These are phyloP conservation scores for Orbilia oligospora DNA, from an alignment of 2,329 filamentous ascomycete genomes.

Conservation along the genomic window DNA sequence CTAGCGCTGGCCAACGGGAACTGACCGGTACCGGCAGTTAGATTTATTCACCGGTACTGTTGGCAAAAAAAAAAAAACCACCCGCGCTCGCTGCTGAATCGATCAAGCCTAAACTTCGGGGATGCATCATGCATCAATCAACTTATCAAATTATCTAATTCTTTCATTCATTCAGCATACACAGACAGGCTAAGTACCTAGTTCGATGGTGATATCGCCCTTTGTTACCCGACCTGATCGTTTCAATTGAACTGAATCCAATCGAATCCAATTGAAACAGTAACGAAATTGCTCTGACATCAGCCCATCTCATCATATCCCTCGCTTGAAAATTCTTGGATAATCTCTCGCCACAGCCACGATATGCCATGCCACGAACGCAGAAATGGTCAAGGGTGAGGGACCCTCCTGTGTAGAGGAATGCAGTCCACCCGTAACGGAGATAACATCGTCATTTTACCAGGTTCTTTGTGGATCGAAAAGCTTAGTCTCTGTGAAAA, in stretches of 20 bases:
- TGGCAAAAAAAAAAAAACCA: background rate
- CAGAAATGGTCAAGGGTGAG: conserved; percentile 6
- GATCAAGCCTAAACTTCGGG: background rate
- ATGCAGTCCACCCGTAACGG: conserved; percentile 34
- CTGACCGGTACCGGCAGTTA: conserved; percentile 18
- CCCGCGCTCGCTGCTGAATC: background rate
- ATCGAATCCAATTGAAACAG: background rate
- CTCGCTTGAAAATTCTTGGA: background rate
- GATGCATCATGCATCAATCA: too few species aligned
- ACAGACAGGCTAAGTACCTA: too few species aligned
- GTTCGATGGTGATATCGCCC: too few species aligned
- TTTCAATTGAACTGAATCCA: background rate
- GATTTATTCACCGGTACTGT: background rate
- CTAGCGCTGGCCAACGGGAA: background rate
- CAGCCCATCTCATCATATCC: background rate
- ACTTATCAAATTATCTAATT: too few species aligned
- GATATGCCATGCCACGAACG: conserved; percentile 4
- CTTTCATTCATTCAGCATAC: too few species aligned
- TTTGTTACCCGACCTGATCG: background rate
- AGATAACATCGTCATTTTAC: conserved; percentile 45
- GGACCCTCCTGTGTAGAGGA: background rate
- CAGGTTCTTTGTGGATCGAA: conserved; percentile 4
- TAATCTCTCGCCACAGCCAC: conserved; percentile 11
- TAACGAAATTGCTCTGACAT: background rate
- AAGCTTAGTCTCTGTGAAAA: conserved; percentile 26